Base-by-base conservation (phyloP, 148 eudicot genomes). In the Rhododendron williamsianum region DNA sequence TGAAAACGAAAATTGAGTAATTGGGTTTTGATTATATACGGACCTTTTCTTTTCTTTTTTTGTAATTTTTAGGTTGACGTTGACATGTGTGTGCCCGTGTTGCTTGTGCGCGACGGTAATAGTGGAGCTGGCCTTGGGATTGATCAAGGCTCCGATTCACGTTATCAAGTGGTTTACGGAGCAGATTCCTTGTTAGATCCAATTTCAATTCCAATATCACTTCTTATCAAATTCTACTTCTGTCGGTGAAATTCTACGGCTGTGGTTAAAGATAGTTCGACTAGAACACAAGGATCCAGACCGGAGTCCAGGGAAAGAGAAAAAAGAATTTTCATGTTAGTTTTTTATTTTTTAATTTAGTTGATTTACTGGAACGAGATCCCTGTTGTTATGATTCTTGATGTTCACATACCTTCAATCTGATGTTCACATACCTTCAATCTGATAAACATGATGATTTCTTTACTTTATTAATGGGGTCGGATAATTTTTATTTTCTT, bases 41-140 rank as follows among this genome's bases (percentile, higher is more conserved):
- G 49, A 46, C 11, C 49, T 1, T 46, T 46, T 30, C 30, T 30
- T 30, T 30, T 27, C 30, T 30, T 9, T 33, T 33, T 33, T 46
- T 73, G 88, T 9, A 11, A 46, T 46, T 46, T 46, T 46, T 46
- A 46, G 49, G 49, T 9, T 46, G 49, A 11, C 49, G 10, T 83
- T 93, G 90, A 92, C 89, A n/a, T 90, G 88, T 81, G 82, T 93
- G 52, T 93, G 94, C 86, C 96, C 96, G 67, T 89, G 94, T 73
- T 84, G 93, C 78, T 83, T 85, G 60, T 93, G 94, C 87, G 91
- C 89, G 87, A 93, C 96, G 81, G 89, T 90, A 74, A 81, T 93
- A 12, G 93, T 93, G 80, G 93, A 93, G 84, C 12, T 84, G 60
- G 94, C 94, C 15, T 82, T 93, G 86, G 89, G 86, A 56, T 43